Conservation (phyloP, 2,329 filamentous ascomycete species). For the Zasmidium cellare region DNA sequence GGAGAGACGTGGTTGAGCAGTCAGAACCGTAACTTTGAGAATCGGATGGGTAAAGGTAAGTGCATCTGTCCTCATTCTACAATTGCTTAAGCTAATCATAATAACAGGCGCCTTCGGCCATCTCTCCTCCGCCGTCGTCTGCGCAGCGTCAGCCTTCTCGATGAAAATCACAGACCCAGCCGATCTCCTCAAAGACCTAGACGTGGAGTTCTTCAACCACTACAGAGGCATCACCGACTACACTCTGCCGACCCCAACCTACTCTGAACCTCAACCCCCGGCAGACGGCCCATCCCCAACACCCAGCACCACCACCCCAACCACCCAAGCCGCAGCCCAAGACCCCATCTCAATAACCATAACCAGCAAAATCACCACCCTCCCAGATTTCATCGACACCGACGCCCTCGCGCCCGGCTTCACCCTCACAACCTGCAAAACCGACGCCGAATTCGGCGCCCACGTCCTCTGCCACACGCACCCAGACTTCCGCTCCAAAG, state of each 20-base stretch:
- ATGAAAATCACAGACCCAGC: conserved; percentile 13
- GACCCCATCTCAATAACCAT: not conserved
- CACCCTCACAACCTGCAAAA: conserved; percentile 3
- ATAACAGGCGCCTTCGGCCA: conserved; percentile 6
- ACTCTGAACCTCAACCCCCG: not conserved
- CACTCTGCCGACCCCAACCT: not conserved
- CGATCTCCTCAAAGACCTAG: not conserved
- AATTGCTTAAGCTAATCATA: not conserved
- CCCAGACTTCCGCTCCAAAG: conserved; percentile 9
- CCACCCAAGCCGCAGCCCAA: not conserved
- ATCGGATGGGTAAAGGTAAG: conserved; percentile 11
- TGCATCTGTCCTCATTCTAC: not conserved
- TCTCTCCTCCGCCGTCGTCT: conserved; percentile 9
- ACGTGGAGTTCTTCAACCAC: not conserved
- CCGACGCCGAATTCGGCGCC: conserved; percentile 2
- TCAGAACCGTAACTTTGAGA: conserved; percentile 15
- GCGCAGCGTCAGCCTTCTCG: conserved; percentile 9
- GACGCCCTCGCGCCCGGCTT: conserved; percentile 3
- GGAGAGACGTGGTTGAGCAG: conserved; percentile 8
- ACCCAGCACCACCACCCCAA: not conserved
- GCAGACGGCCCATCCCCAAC: not conserved
- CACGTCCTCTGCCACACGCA: conserved; percentile 11
- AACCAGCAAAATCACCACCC: not conserved
- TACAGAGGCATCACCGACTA: conserved; percentile 2
- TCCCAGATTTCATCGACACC: conserved; percentile 14